phyloP scores from a whole-genome alignment of 225 moss, liverwort and hornwort genomes.

The Lunularia cruciata region DNA sequence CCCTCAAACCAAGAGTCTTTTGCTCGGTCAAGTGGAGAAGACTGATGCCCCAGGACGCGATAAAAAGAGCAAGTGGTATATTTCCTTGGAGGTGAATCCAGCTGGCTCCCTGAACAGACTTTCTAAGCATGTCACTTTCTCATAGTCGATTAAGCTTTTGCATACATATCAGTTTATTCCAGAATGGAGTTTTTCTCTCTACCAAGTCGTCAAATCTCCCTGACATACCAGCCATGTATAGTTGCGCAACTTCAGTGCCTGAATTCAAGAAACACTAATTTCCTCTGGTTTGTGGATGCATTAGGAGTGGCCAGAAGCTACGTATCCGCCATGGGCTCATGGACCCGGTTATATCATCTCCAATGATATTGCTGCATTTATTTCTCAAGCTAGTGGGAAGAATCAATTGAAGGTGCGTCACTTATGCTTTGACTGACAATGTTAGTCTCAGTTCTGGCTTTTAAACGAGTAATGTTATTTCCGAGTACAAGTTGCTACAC shows the following conservation, averaged over 20 bases:
- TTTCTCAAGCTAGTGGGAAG: slow-evolving; percentile 28
- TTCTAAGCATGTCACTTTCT: too few relatives aligned
- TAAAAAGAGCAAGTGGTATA: slow-evolving; percentile 76
- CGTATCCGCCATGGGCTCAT: slow-evolving; percentile 52
- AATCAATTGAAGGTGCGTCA: slow-evolving; percentile 33
- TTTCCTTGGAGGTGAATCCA: slow-evolving; percentile 46
- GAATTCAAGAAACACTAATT: too few relatives aligned
- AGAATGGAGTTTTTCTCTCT: too few relatives aligned
- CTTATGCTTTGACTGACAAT: too few relatives aligned
- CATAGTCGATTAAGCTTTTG: too few relatives aligned
- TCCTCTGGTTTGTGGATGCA: background rate
- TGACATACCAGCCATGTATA: too few relatives aligned
- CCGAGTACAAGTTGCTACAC: too few relatives aligned
- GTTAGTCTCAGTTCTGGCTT: too few relatives aligned
- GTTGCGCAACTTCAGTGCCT: too few relatives aligned
- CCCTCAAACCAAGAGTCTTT: slow-evolving; percentile 49
- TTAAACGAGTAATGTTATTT: too few relatives aligned
- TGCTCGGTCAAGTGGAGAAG: slow-evolving; percentile 71
- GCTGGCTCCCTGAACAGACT: background rate
- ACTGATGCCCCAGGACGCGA: slow-evolving; percentile 57
- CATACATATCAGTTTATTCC: too few relatives aligned
- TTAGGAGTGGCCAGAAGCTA: slow-evolving; percentile 37
- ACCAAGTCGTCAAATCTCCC: too few relatives aligned
- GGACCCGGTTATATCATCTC: slow-evolving; percentile 52
- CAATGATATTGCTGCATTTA: slow-evolving; percentile 44